These are phyloP conservation scores for Microdochium bolleyi DNA, from an alignment of 2,329 filamentous ascomycete species.

Conservation along the genomic window DNA sequence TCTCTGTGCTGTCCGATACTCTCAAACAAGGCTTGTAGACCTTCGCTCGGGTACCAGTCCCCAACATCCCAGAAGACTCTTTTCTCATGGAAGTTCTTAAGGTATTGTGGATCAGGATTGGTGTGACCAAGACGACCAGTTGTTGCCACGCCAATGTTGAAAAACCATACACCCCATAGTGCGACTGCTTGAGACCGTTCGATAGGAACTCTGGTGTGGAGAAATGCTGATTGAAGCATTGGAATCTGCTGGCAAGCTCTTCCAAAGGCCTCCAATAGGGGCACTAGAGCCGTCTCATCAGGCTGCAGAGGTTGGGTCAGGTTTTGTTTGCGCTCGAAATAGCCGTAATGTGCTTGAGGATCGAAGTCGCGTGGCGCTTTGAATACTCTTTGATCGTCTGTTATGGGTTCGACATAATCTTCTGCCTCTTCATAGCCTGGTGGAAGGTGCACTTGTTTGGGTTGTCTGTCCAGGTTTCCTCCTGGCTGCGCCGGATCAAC, in stretches of 20 bases:
- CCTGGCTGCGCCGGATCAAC: neutral
- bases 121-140: neutral
- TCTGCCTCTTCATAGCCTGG: neutral
- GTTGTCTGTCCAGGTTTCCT: neutral
- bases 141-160: neutral
- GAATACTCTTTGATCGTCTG: neutral
- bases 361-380: neutral
- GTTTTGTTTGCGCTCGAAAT: neutral
- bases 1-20: neutral
- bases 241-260: neutral
- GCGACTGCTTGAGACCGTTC: neutral
- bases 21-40: neutral
- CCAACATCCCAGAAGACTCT: neutral
- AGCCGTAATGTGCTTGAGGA: neutral
- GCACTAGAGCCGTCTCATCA: neutral
- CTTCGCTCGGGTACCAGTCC: neutral
- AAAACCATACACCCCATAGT: neutral
- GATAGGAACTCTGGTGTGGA: neutral
- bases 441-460: neutral
- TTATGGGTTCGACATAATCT: neutral
- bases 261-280: neutral
- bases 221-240: neutral
- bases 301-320: neutral
- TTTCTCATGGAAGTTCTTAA: neutral
- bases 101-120: neutral